Base-by-base conservation (phyloP, 345 rosid species). In the Hypericum androsaemum region DNA sequence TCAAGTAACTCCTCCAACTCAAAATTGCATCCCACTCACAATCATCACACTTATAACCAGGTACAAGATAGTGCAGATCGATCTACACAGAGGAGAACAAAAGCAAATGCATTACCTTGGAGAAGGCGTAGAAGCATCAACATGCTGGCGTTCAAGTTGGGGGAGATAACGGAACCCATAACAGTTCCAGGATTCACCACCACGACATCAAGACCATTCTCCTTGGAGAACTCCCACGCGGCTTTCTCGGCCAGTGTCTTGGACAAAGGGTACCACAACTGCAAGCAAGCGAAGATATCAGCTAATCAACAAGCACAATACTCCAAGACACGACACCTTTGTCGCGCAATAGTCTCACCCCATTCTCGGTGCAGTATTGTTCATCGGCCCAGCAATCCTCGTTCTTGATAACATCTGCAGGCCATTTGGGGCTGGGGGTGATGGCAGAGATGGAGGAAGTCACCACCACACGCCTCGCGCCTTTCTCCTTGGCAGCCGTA, bases 131-230 rank as follows among this genome's bases (percentile, higher is more conserved):
- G 15, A 62, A 88, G 77, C 80, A 88, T 68, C 63, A 80, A 1
- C 96, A 88, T 83, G 73, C 97, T 92, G 5, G 83, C 95, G 73
- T 85, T 85, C 6, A 88, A 68, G 0, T 72, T 73, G 0, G 90
- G 86, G 0, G 94, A 73, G 65, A 92, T 80, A 32, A 78, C 74
- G 55, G 94, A 90, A 6, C 98, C 97, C 94, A 88, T 75, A 43
- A 92, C 97, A 0, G 90, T 83, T 11, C 94, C 97, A 8, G 97
- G 94, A 73, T 92, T 88, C 65, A 92, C 90, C 59, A 73, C 94
- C 72, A 92, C 97, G 40, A 88, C 79, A 61, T 92, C 95, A 52
- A 92, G 67, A 38, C 77, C 94, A 12, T 72, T 79, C 75, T 83
- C 76, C 64, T 75, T 68, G 7, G 95, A 67, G 56, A 92, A 85